Evolutionary conservation across 306 rosid species (phyloP), one percentile per base, ranked within the genome.

Genomic region (Sesbania bispinosa): DNA sequence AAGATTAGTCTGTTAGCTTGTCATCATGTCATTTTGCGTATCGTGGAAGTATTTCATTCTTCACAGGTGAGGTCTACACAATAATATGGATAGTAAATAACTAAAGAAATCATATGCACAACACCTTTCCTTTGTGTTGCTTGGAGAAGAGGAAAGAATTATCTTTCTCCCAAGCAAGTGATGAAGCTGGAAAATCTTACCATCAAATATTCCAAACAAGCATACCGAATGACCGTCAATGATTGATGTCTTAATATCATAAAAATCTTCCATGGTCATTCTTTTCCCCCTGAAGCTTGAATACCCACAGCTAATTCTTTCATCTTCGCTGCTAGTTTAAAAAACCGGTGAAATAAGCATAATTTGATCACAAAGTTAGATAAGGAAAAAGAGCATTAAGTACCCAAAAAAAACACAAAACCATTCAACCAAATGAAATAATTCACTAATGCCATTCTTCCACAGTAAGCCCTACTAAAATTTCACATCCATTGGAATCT

Each of bases 201-300:
- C 99, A 71, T 95, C 99, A 75, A 91, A 95, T 76, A 95, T 88
- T 74, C 99, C 99, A 79, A 95, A 95, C 63, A 95, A 85, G 85
- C 88, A 89, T 59, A 95, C 80, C 13, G 85, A 82, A 68, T 75
- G 88, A 33, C 87, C 94, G 58, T 85, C 90, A 58, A 89, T 73
- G 77, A 83, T 83, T 16, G 85, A 75, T 74, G 85, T 86, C 82
- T 91, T 91, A 53, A 91, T 62, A 80, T 95, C 99, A 85, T 78
- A 85, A 77, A 86, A 95, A 82, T 95, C 99, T 79, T 95, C 99
- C 99, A 95, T 95, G 9, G 90, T 83, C 14, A 74, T 81, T 80
- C 99, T 89, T 81, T 91, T 95, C 11, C 99, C 99, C 75, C 96
- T 82, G 84, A 91, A 85, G 82, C 97, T 91, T 57, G 96, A 91